Evolutionary conservation across 176 grass and related monocot species (phyloP).

Genomic region (Alopecurus myosuroides): DNA sequence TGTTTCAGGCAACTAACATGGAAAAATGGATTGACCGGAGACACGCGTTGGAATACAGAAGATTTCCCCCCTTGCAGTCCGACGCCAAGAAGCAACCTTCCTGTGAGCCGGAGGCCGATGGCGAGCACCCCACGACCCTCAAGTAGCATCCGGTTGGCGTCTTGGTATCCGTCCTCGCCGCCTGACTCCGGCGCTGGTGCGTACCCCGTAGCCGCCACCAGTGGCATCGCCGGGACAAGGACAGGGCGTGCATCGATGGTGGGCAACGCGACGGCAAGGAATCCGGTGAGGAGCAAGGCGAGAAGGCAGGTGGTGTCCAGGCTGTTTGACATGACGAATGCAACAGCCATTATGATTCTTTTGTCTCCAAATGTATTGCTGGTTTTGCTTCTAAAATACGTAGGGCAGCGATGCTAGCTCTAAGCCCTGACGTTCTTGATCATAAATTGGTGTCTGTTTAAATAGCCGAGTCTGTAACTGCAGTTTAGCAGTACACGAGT

Average conservation of each 20-base stretch:
- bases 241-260: conserved; percentile 14
- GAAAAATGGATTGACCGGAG: not conserved
- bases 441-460: too few relatives aligned
- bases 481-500: too few relatives aligned
- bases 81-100: conserved; percentile 27
- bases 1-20: not conserved
- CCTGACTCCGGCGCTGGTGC: conserved; percentile 7
- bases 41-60: not conserved
- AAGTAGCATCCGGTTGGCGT: not conserved
- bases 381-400: not conserved
- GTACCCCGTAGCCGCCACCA: not conserved
- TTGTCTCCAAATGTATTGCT: not conserved
- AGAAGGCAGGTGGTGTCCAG: conserved; percentile 19
- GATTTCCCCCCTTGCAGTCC: not conserved
- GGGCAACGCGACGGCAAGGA: not conserved
- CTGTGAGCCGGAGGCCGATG: conserved; percentile 6
- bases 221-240: not conserved
- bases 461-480: too few relatives aligned
- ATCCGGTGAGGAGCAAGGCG: conserved; percentile 5
- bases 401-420: not conserved
- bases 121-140: not conserved
- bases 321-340: not conserved
- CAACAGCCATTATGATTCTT: not conserved
- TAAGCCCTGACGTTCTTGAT: not conserved
- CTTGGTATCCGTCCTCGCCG: not conserved